phyloP scores from a whole-genome alignment of 306 rosid genomes.

The Vigna nakashimae region DNA sequence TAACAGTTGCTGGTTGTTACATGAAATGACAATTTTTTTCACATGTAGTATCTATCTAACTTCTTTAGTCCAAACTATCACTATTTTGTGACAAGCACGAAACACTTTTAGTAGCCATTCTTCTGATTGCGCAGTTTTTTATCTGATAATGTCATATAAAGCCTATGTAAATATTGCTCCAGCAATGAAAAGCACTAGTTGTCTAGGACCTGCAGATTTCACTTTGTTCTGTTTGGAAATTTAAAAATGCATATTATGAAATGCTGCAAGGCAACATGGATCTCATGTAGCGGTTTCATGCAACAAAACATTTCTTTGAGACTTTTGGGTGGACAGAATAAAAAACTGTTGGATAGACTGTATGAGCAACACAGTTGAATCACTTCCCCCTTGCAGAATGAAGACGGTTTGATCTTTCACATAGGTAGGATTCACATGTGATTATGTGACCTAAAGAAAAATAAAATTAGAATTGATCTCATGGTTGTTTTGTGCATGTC shows the following conservation, averaged over 20 bases:
- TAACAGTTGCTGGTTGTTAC: conserved; percentile 27
- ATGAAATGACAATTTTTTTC: not conserved
- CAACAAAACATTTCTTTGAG: not conserved
- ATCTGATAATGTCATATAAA: not conserved
- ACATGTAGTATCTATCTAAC: not conserved
- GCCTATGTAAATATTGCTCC: not conserved
- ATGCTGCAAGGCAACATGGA: conserved; percentile 14
- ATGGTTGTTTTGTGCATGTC: no score
- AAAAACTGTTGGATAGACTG: not conserved
- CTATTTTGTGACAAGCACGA: not conserved
- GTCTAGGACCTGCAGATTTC: conserved; percentile 1
- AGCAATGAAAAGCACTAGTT: not conserved
- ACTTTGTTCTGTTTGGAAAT: not conserved
- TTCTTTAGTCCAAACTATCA: not conserved
- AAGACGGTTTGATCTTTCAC: no score
- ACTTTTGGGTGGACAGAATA: not conserved
- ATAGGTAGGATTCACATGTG: no score
- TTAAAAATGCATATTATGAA: not conserved
- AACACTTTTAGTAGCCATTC: conserved; percentile 1
- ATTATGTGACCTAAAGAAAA: no score
- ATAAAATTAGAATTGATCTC: no score
- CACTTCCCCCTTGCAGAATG: no score
- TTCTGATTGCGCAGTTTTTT: not conserved
- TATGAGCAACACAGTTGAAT: no score
- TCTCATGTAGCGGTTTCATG: not conserved